phyloP scores from a whole-genome alignment of 2,329 filamentous ascomycete species.

The Apiospora arundinis region DNA sequence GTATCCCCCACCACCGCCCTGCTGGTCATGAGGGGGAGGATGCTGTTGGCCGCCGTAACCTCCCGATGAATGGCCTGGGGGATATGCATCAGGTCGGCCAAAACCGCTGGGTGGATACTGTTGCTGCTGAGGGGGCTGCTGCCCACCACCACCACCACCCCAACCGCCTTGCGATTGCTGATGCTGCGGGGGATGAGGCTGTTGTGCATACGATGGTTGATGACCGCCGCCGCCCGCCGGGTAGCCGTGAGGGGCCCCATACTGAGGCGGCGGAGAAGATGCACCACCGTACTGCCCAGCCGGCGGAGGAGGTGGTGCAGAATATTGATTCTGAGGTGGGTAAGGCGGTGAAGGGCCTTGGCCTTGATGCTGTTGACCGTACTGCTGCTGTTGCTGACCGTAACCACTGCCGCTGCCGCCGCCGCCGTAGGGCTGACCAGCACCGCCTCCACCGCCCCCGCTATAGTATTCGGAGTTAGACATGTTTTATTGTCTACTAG shows the following conservation, averaged over 20 bases:
- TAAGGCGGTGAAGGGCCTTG: slow-evolving; percentile 21
- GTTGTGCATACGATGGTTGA: slow-evolving; percentile 23
- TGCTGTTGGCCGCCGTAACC: background rate
- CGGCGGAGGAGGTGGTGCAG: slow-evolving; percentile 21
- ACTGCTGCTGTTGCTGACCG: slow-evolving; percentile 15
- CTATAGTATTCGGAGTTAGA: slow-evolving; percentile 26
- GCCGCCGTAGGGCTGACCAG: slow-evolving; percentile 24
- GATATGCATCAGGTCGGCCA: slow-evolving; percentile 8
- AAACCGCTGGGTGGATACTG: slow-evolving; percentile 4
- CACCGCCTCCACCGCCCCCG: background rate
- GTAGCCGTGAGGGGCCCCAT: slow-evolving; percentile 22
- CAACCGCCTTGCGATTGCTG: slow-evolving; percentile 19
- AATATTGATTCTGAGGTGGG: slow-evolving; percentile 27
- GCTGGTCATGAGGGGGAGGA: slow-evolving; percentile 36
- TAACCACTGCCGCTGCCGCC: slow-evolving; percentile 5
- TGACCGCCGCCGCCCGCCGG: slow-evolving; percentile 20
- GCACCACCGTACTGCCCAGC: slow-evolving; percentile 20
- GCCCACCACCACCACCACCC: slow-evolving; percentile 2
- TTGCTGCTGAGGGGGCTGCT: slow-evolving; percentile 5
- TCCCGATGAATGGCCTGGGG: background rate
- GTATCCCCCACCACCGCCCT: background rate
- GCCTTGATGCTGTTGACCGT: background rate
- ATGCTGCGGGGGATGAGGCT: slow-evolving; percentile 20
- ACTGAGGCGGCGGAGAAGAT: slow-evolving; percentile 17
- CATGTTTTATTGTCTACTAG: background rate